Evolutionary conservation across 768 basidiomycete species (phyloP), one percentile per base, ranked within the genome.

Genomic region (Imleria badia): DNA sequence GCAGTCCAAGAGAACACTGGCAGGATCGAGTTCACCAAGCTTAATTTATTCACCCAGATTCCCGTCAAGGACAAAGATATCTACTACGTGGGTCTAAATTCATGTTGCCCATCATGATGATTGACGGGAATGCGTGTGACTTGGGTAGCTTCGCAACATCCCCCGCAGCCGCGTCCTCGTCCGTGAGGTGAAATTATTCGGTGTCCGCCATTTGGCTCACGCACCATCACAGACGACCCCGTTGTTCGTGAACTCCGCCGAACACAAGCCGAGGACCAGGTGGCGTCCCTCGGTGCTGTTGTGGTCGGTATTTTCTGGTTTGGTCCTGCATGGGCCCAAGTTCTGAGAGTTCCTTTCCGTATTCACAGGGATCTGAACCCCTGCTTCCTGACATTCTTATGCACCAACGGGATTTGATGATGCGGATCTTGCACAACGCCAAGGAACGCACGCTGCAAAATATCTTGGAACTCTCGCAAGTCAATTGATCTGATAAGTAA

Each of bases 381-480:
- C 39, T 74, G 30, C 59, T 72, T 22, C 55, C 66, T 3, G 74
- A 71, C 60, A 58, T 65, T 22, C 64, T 63, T 2, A 51, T 65
- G 52, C 67, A 74, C 52, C 52, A 69, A 30, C 60, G 60, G 36
- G 74, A 75, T 40, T 2, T 74, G 44, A 49, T 51, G 3, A 74
- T 73, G 72, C 61, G 55, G 56, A 42, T 69, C 15, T 5, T 63
- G 5, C 61, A 66, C 49, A 73, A 75, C 45, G 66, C 64, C 19
- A 65, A 65, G 58, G 72, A 75, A 19, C 68, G 71, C 17, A 72
- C 66, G 13, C 45, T 73, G 30, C 59, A 64, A 20, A 62, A 68
- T 15, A 65, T 56, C 12, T 53, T 70, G 34, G 50, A 61, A 23
- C 59, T 74, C n/a, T 52, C 64, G 73, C 73, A 38, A 61, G 67